Base-by-base conservation (phyloP, 495 filamentous ascomycete species). In the Penicillium longicatenatum region DNA sequence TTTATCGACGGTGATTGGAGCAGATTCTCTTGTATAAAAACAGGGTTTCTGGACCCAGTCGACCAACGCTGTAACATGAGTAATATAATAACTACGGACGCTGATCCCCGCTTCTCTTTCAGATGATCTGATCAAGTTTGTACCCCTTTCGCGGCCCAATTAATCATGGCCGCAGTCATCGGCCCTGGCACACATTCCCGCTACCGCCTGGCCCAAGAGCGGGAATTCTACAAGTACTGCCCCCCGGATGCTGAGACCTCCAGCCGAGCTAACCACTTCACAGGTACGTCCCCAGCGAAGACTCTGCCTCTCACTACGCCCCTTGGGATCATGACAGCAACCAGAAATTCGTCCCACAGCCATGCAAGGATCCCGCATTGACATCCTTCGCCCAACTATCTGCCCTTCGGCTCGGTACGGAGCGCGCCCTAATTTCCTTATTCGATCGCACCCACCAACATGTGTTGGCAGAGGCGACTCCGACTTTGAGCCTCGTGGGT, bases 321-420 rank as follows among this genome's bases (percentile, higher is more conserved):
- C 64, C 64, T 10, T 63, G 60, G 26, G 61, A 67, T 26, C 39
- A 57, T 44, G 57, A 48, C 10, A 58, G 65, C 44, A 16, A 35
- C 0, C 43, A 56, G 1, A 47, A 45, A 6, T 66, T 63, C 20
- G 48, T 16, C 4, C 60, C 66, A 9, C 59, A 57, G 14, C 53
- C 69, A 2, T 80, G 78, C 17, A 70, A 63, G 11, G 86, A 90
- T 59, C 71, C 80, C 6, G 80, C 79, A 47, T 72, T 90, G 20
- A 83, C 80, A 0, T 79, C 82, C 1, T 83, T 87, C 59, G 82
- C 86, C 29, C 85, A 89, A 63, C 66, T 89, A 21, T 83, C 79
- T 0, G 71, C 80, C 24, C 69, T 83, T 21, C 75, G 82, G 7
- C 64, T 87, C 41, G 73, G 81, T 31, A 72, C 71, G 33, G 71